Percentiles rank a stretch among this genome's conserved stretches.
These are phyloP conservation scores for Pseudogymnoascus sp. DNA, from an alignment of 2,329 filamentous ascomycete genomes.

Conservation along the genomic window DNA sequence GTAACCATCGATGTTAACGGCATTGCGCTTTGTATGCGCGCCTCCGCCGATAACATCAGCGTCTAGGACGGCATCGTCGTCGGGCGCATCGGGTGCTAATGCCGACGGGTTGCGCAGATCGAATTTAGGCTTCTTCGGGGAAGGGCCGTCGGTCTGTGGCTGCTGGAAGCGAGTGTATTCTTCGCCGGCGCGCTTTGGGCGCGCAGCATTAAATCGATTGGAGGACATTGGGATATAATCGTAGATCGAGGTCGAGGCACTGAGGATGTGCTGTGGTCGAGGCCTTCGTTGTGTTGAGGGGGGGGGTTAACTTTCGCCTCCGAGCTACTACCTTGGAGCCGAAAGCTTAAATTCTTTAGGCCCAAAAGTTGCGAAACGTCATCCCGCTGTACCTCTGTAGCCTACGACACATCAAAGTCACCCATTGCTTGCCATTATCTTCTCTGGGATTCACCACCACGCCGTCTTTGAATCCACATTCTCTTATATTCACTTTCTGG, in stretches of 20 bases:
- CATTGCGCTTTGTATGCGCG: slow-evolving; percentile 75
- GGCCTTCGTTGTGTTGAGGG: not conserved
- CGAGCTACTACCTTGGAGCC: not conserved
- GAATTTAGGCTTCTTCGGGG: slow-evolving; percentile 76
- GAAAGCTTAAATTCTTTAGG: not conserved
- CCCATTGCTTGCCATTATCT: not conserved
- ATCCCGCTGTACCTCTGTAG: slow-evolving; percentile 1
- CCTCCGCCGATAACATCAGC: slow-evolving; percentile 83
- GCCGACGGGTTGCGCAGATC: slow-evolving; percentile 92
- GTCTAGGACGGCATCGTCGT: slow-evolving; percentile 71
- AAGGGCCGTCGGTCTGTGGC: slow-evolving; percentile 42
- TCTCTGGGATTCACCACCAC: not conserved
- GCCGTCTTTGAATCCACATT: not conserved
- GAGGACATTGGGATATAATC: slow-evolving; percentile 37
- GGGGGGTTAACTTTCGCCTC: not conserved
- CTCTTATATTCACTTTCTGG: not conserved
- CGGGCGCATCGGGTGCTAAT: slow-evolving; percentile 71
- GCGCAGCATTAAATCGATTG: slow-evolving; percentile 55
- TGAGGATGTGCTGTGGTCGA: not conserved
- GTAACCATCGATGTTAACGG: slow-evolving; percentile 94
- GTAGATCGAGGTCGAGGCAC: not conserved
- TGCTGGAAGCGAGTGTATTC: slow-evolving; percentile 70
- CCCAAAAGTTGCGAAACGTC: not conserved
- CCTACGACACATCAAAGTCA: not conserved
- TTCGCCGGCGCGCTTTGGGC: slow-evolving; percentile 77